Base-by-base conservation (phyloP, 2,329 filamentous ascomycete genomes). In the Ophiostoma tasmaniense region DNA sequence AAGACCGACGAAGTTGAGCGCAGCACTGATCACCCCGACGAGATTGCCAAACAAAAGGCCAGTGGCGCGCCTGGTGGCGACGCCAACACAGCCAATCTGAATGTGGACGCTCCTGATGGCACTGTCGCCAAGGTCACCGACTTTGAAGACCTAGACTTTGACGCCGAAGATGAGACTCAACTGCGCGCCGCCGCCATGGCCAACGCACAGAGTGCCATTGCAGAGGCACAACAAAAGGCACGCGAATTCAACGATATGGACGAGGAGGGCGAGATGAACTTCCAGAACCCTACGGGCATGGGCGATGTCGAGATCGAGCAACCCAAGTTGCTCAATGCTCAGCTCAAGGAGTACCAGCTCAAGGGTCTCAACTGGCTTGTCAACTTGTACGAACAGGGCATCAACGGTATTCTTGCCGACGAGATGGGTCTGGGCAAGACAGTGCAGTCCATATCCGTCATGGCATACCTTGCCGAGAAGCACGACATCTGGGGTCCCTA, bases 351-450 rank as follows among this genome's bases (percentile, higher is more conserved):
- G 78, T 99, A 99, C 80, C 95, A 99, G 81, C 83, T 99, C 77
- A 99, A 99, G 83, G 95, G 95, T 80, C 90, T 99, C 78, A 99
- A 98, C 77, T 99, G 95, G 95, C 87, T 99, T 68, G 95, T 97
- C 81, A 98, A 99, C 78, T 80, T 99, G 73, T 99, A 99, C 82
- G 95, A 99, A 79, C 95, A 99, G 79, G 95, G 95, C 78, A 99
- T 99, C 90, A 98, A 98, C 81, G 94, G 94, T 80, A 99, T 99
- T 75, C 83, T 99, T 72, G 95, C 95, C 73, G 95, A 99, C 78
- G 95, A 99, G 81, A 99, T 99, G 95, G 95, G 95, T 87, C 91
- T 99, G 30, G 95, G 95, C 78, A 99, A 99, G 81, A 99, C 95
- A 25, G 92, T 99, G 6, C 95, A 99, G 81, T 98, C 94, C 28